Base-by-base conservation (phyloP, 2,329 filamentous ascomycete species). In the Grosmannia serpens region DNA sequence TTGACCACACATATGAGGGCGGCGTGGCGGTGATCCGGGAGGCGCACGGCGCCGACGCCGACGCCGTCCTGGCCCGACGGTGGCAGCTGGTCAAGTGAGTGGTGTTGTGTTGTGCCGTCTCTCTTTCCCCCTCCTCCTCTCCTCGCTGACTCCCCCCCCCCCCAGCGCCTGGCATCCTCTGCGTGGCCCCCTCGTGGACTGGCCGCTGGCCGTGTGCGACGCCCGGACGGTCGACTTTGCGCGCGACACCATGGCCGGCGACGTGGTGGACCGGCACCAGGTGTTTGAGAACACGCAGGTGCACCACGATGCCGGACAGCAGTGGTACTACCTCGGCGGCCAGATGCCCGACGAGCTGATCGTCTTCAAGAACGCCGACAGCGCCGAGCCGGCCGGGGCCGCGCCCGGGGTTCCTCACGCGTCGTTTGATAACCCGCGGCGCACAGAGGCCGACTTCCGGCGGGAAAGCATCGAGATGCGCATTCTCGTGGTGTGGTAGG, bases 11-110 rank as follows among this genome's bases (percentile, higher is more conserved):
- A 5, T 76, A 77, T 53, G 64, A 64, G 20, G 61, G 61, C 33
- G 77, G 77, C 5, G 69, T 84, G 7, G 81, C 79, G 0, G 75
- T 85, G 2, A 70, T 81, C 20, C 79, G 79, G 55, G 82, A 84
- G 69, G 81, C 76, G 2, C 60, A 60, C 17, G 58, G 58, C n/a
- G 53, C 52, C 1, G 53, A 54, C 1, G 60, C 60, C 4, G 56
- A 60, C 0, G 53, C 54, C 1, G 41, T 60, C 1, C 26, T 62
- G 24, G 20, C 31, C 0, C 54, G 51, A 3, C 29, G 58, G 9
- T 62, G 60, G 58, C 60, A 62, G 55, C 38, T 62, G 2, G 60
- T 62, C 6, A 62, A 62, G 60, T 61, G 44, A 8, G 60, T 59
- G 13, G 15, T 20, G 38, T 20, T n/a, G 15, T 41, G 13, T 20